A percentile compares a stretch with the other conserved stretches of the same genome.
phyloP scores from a whole-genome alignment of 139 green algal species.

The Tetraselmis chui region DNA sequence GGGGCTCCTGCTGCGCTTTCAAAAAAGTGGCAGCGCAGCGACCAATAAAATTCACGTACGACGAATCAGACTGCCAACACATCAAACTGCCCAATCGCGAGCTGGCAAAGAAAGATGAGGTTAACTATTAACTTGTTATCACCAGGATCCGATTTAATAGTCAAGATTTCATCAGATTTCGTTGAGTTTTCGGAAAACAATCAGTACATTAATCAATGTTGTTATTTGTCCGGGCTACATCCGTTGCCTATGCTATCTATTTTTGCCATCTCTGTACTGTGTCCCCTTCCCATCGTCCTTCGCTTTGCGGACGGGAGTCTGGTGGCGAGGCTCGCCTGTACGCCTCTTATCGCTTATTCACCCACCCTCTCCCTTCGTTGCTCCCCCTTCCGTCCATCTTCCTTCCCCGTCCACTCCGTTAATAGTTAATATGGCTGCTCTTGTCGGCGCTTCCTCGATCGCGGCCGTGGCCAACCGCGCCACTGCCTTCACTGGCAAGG shows the following conservation, averaged over 20 bases:
- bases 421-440: not conserved
- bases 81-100: not conserved
- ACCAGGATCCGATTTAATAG: too few species aligned
- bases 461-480: not conserved
- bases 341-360: not conserved
- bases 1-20: not conserved
- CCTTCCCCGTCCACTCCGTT: not conserved
- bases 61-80: not conserved
- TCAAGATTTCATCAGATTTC: not conserved
- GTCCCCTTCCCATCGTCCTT: not conserved
- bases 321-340: not conserved
- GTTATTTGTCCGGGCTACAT: not conserved
- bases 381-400: not conserved
- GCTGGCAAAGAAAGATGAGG: not conserved
- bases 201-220: not conserved
- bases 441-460: not conserved
- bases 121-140: not conserved
- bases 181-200: not conserved
- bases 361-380: not conserved
- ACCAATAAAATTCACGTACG: not conserved
- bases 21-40: not conserved
- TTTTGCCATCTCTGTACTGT: too few species aligned
- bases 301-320: not conserved
- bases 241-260: too few species aligned
- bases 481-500: conserved; percentile 15